Base-by-base conservation (phyloP, 306 rosid genomes). In the Dalbergia cochinchinensis region DNA sequence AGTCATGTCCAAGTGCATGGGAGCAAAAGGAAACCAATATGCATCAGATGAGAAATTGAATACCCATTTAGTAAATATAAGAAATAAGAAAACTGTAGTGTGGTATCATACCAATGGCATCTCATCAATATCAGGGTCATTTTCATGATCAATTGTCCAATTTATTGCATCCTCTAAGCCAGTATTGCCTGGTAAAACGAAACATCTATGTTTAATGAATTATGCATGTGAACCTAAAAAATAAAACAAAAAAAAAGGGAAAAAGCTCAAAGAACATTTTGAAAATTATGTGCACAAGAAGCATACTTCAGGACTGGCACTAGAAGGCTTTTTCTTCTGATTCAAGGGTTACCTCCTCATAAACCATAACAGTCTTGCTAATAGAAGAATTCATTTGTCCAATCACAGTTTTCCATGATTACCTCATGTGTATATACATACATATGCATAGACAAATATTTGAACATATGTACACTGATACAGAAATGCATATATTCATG, bases 121-220 rank as follows among this genome's bases (percentile, higher is more conserved):
- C 85, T 90, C 87, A 85, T 89, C 91, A 69, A 94, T 89, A 33
- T 89, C 86, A 3, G 83, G 74, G 80, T 92, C 98, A 69, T 85
- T 90, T 77, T 86, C 94, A 69, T 94, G 98, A 71, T 89, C 90
- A 72, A 92, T 0, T 3, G 90, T 87, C 98, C 98, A 94, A 69
- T 82, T 78, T 80, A 94, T 73, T 50, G 96, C 90, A 44, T 81
- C 92, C 79, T 79, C 96, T 79, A 85, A 20, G 88, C 80, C 83
- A 54, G 66, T 71, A 83, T 92, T 94, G 1, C 92, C 98, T 94
- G 79, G 69, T 80, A 51, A 78, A 70, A 51, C 12, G 47, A 77
- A 71, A 65, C 63, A 47, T 62, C 12, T 44, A 7, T 81, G 63
- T 77, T 18, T 33, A 48, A 16, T 44, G 58, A 65, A 45, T 77